Base-by-base conservation (phyloP, 139 green algal species). In the Tetratostichococcus sp. region DNA sequence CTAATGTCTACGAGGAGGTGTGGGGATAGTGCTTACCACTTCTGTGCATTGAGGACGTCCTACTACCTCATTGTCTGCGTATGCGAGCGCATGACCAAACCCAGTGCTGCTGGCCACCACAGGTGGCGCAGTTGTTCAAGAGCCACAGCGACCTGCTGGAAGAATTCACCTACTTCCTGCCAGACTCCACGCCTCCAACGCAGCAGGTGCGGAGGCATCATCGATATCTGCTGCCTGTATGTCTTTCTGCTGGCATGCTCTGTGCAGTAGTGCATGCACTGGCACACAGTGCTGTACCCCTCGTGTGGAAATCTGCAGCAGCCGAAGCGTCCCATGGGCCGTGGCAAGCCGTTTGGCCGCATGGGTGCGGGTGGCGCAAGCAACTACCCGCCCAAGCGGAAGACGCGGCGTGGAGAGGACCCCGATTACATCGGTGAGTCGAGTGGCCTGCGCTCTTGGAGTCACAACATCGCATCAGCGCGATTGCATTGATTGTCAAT, bases 101-200 rank as follows among this genome's bases (percentile, higher is more conserved):
- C n/a, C n/a, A n/a, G n/a, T n/a, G n/a, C n/a, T n/a, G n/a, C 25
- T 66, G 58, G 23, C 28, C 22, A 34, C 17, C 75, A 39, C 89
- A 95, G 90, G 93, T 98, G 32, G 91, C 96, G 0, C 75, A 90
- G 26, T 86, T 99, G 16, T 99, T 99, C 85, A 80, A 91, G 25
- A 83, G 88, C 77, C 96, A 99, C 77, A 79, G 85, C 30, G 95
- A 99, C 79, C 83, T 99, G 67, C 84, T 99, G 35, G 86, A 96
- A 58, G 94, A 99, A 86, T 99, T 99, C 84, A 97, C 92, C 6
- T 98, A 98, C 89, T 98, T 99, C 84, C 84, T 99, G 75, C 95
- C 95, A 8, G 94, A 98, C 77, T 90, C 89, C 65, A 85, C 80
- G 16, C 79, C 89, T 2, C 77, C 89, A 42, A 65, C 75, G 68